Evolutionary conservation across 2,329 filamentous ascomycete genomes (phyloP).

Genomic region (Mycosphaerella sp.): DNA sequence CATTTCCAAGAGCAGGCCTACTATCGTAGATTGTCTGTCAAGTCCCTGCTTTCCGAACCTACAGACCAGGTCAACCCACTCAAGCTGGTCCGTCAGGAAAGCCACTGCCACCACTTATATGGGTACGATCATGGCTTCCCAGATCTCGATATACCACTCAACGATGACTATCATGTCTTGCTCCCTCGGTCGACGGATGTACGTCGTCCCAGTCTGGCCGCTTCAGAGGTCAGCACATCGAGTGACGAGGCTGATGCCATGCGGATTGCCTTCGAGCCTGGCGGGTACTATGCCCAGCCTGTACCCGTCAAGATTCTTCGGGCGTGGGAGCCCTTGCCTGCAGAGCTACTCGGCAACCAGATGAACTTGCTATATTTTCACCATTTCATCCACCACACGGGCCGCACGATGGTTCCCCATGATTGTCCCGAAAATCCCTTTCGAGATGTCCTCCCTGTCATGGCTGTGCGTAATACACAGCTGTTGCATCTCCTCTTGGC

Average conservation of each 20-base stretch:
- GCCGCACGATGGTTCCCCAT: conserved; percentile 57
- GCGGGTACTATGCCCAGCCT: conserved; percentile 63
- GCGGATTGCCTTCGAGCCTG: conserved; percentile 50
- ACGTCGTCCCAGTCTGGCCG: conserved; percentile 28
- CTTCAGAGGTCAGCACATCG: conserved; percentile 26
- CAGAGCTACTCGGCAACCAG: conserved; percentile 58
- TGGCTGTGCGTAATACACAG: conserved; percentile 63
- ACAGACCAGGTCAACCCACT: conserved; percentile 32
- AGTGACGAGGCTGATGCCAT: conserved; percentile 25
- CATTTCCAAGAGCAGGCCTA: conserved; percentile 38
- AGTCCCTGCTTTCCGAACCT: conserved; percentile 55
- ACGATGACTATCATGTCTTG: conserved; percentile 64
- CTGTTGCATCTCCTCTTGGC: conserved; percentile 71
- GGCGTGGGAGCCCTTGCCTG: conserved; percentile 51
- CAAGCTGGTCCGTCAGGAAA: conserved; percentile 13
- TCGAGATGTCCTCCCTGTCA: conserved; percentile 55
- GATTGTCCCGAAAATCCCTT: conserved; percentile 57
- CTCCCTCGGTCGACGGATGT: conserved; percentile 30
- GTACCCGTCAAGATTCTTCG: conserved; percentile 59
- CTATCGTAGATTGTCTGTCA: conserved; percentile 55
- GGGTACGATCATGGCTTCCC: conserved; percentile 65
- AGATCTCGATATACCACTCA: conserved; percentile 63
- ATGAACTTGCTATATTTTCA: conserved; percentile 76
- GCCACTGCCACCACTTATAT: conserved; percentile 43
- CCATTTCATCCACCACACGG: conserved; percentile 73